Conservation (phyloP, 768 basidiomycete genomes). For the Boletus pseudo-olivaceus region DNA sequence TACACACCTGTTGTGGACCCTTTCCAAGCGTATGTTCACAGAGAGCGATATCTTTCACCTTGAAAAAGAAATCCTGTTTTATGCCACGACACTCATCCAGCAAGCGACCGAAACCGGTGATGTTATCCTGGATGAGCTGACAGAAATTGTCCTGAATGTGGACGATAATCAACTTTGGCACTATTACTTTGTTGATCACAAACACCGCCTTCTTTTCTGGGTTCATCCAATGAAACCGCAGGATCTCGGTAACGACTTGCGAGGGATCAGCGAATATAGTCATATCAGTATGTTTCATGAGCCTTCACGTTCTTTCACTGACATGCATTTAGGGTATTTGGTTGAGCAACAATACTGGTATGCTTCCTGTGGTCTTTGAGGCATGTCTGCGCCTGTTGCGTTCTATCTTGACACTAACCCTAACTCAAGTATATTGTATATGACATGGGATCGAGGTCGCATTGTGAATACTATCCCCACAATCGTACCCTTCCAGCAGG, state of each 20-base stretch:
- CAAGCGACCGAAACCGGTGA: background rate
- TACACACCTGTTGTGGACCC: background rate
- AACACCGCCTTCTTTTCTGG: conserved; percentile 16
- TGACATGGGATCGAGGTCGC: conserved; percentile 12
- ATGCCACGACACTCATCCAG: conserved; percentile 5
- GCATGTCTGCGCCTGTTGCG: background rate
- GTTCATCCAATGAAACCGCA: background rate
- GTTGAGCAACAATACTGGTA: conserved; percentile 16
- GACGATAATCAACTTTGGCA: background rate
- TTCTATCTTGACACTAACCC: background rate
- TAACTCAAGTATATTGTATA: background rate
- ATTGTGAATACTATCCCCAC: conserved; percentile 17
- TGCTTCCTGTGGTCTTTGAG: background rate
- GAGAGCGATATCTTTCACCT: conserved; percentile 2
- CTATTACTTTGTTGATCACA: conserved; percentile 19
- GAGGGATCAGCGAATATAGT: background rate
- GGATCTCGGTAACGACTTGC: conserved; percentile 2
- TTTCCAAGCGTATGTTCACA: conserved; percentile 16
- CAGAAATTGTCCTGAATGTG: conserved; percentile 12
- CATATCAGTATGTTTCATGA: conserved; percentile 13
- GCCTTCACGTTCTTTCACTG: background rate
- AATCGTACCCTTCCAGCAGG: background rate
- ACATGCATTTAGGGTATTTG: conserved; percentile 8
- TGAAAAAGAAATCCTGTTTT: background rate
- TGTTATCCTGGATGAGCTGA: conserved; percentile 1